These are phyloP conservation scores for Solanum paucissectum DNA, from an alignment of 257 asterid genomes.

Conservation along the genomic window DNA sequence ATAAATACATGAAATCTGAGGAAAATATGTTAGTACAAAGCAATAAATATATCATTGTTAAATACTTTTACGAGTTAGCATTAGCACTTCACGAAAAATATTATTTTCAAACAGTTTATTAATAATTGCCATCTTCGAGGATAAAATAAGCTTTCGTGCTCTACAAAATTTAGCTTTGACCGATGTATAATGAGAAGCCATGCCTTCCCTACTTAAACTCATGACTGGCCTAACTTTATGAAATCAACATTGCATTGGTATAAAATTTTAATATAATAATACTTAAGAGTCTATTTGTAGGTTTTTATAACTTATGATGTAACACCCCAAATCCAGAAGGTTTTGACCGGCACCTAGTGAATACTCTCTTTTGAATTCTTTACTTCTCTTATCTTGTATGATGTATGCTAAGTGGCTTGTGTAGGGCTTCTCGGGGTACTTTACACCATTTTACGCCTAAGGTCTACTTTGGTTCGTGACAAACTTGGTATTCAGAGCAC, in stretches of 20 bases:
- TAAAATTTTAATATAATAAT: too few species aligned
- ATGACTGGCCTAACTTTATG: neutral
- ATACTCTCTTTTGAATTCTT: too few species aligned
- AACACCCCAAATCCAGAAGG: neutral
- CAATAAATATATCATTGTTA: too few species aligned
- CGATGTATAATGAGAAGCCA: too few species aligned
- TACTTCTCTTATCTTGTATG: too few species aligned
- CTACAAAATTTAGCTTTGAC: too few species aligned
- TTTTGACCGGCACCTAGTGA: neutral
- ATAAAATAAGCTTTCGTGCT: neutral
- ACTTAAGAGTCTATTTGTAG: neutral
- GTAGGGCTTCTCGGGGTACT: too few species aligned
- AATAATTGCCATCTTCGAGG: neutral
- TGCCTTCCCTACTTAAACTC: neutral
- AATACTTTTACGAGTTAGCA: neutral
- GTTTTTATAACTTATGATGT: neutral
- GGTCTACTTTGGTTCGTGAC: too few species aligned
- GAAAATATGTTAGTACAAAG: neutral
- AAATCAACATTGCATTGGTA: neutral
- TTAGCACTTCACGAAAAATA: neutral
- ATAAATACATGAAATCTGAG: neutral
- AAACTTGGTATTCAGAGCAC: too few species aligned
- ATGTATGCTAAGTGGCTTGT: too few species aligned
- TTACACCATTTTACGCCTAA: too few species aligned
- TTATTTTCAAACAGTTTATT: too few species aligned